A percentile compares a stretch with the other conserved stretches of the same genome.
These are phyloP conservation scores for Aureobasidium sp. DNA, from an alignment of 2,329 filamentous ascomycete species.

Conservation along the genomic window DNA sequence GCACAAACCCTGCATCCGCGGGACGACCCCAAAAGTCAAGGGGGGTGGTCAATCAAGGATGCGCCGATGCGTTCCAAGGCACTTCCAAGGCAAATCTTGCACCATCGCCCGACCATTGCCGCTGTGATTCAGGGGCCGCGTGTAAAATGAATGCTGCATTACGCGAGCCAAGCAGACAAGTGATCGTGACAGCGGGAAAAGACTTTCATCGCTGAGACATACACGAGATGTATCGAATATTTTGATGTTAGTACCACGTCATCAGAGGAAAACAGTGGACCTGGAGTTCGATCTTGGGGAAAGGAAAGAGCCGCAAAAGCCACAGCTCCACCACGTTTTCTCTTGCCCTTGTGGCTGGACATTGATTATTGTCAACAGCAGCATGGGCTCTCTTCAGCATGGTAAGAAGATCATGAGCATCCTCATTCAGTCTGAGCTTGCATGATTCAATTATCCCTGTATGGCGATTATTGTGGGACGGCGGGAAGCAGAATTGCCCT, in stretches of 20 bases:
- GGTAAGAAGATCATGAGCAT: not conserved
- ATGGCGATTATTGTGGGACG: not conserved
- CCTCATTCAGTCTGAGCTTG: not conserved
- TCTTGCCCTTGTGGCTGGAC: not conserved
- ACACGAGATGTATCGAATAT: not conserved
- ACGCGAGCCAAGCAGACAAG: slow-evolving; percentile 6
- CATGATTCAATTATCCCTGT: not conserved
- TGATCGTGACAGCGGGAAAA: not conserved
- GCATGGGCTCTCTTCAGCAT: not conserved
- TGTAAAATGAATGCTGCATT: not conserved
- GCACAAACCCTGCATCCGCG: slow-evolving; percentile 2
- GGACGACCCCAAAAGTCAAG: not conserved
- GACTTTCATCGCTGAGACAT: not conserved
- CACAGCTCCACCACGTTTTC: not conserved
- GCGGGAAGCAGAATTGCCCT: not conserved
- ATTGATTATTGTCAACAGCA: not conserved
- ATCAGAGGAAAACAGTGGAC: not conserved
- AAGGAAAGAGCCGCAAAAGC: slow-evolving; percentile 1
- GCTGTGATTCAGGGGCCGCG: not conserved
- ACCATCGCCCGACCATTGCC: not conserved
- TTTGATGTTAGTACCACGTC: not conserved
- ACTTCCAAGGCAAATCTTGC: not conserved
- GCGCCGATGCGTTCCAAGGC: not conserved
- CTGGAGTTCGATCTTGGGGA: not conserved
- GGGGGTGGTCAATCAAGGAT: not conserved